Base-by-base conservation (phyloP, 2,329 filamentous ascomycete species). In the Aspergillus sojae region DNA sequence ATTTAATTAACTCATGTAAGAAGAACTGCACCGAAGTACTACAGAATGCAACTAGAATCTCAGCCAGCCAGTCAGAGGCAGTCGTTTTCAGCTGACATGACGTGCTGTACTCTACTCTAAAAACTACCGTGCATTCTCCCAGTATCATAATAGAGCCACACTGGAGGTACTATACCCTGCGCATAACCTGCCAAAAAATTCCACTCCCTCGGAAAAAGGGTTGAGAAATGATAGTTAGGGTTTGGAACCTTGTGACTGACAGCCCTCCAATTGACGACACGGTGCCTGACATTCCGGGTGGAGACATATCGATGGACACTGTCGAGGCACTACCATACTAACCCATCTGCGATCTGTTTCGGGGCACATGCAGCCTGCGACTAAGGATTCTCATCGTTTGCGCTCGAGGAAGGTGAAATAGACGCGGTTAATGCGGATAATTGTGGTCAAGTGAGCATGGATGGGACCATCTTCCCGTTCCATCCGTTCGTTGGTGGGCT, bases 21-120 rank as follows among this genome's bases (percentile, higher is more conserved):
- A 32, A 52, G 48, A 55, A 55, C 52, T 55, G 52, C 52, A 55
- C 34, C 52, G 52, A 55, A 55, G 52, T 34, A 28, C 23, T 55
- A 16, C 32, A n/a, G 52, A 55, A 55, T 55, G 30, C n/a, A 55
- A 55, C 52, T 55, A 55, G 52, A 55, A 55, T 21, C 52, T 19
- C 7, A 23, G n/a, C 21, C 52, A 41, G 21, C 52, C 52, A 55
- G 52, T 55, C 32, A 55, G 36, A 55, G 5, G 30, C 52, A 14
- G n/a, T 55, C 19, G 5, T 16, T 26, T 55, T 19, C 32, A 32
- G 19, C 52, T 39, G 32, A 55, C 32, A 55, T 55, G 52, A 55
- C 34, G 21, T 48, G 21, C 21, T 19, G 21, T 55, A 55, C 52
- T 34, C 52, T 55, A 55, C 32, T 39, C 21, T 36, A 54, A 54